Base-by-base conservation (phyloP, 345 rosid genomes). In the Bretschneidera sinensis region DNA sequence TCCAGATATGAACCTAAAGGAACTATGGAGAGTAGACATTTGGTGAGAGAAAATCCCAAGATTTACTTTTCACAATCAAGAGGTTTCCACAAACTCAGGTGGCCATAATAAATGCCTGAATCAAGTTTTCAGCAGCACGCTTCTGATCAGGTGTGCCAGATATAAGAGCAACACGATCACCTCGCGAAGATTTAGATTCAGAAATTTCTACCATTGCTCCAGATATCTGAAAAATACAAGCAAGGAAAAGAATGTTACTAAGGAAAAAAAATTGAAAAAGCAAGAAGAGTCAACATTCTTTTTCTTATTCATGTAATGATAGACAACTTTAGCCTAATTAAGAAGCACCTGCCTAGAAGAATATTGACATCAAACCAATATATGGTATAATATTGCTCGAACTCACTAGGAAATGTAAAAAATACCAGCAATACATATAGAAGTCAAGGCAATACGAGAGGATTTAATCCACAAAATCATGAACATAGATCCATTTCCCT, bases 31-130 rank as follows among this genome's bases (percentile, higher is more conserved):
- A 65, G 76, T 63, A 53, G 58, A 74, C 48, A 60, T 49, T 69
- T 71, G 60, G 24, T 62, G 45, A 39, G 56, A 63, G 50, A 70
- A 59, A 65, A 54, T 65, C 70, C 60, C 76, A 63, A 70, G 72
- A 57, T 53, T 68, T 81, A 63, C 68, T 65, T 79, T 71, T 72
- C 76, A 54, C 43, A 62, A 68, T 43, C 60, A 34, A 21, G 58
- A 71, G 53, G 57, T 39, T 31, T 49, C 71, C 61, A 17, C 51
- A 56, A 51, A 61, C 61, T 81, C 77, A 94, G 47, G 91, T 75
- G 70, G 99, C 78, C 99, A 90, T 83, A 65, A 94, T 86, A 81
- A 94, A 94, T 64, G 99, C 99, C 79, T 83, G 96, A 74, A 94
- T 81, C 85, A 94, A 77, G 75, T 90, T 90, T 85, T 94, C 95